Conservation (phyloP, 306 rosid species). For the Sicyos baderoa region DNA sequence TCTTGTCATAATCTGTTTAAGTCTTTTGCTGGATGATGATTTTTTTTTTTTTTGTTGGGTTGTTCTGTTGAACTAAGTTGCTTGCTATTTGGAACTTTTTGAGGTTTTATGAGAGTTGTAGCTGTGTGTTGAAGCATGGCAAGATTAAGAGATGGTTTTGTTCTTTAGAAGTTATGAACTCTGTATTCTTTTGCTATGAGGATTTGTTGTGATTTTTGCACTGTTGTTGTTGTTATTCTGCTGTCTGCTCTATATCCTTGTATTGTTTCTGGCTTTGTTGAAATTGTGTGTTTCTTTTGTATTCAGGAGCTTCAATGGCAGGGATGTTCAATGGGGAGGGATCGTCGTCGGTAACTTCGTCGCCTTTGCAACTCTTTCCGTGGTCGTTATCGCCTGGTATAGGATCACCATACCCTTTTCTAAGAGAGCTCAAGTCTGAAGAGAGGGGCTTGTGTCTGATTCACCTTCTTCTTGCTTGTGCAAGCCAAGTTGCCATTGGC, state of each 20-base stretch:
- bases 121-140: not conserved
- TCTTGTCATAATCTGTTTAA: not conserved
- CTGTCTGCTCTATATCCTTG: not conserved
- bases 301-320: constrained; percentile 7
- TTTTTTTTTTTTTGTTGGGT: not conserved
- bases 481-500: constrained; percentile 62
- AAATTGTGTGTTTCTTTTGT: constrained; percentile 6
- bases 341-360: constrained; percentile 33
- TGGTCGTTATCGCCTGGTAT: constrained; percentile 29
- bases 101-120: not conserved
- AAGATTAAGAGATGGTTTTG: not conserved
- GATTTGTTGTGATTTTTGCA: not conserved
- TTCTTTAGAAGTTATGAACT: not conserved
- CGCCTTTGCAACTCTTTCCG: constrained; percentile 30
- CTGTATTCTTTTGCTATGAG: not conserved
- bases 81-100: not conserved
- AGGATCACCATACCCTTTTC: constrained; percentile 58
- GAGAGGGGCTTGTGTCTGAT: constrained; percentile 45
- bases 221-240: not conserved
- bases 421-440: constrained; percentile 45
- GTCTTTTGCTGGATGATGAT: constrained; percentile 2
- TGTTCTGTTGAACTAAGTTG: not conserved
- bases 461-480: constrained; percentile 50
- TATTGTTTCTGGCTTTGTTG: constrained; percentile 5
- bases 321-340: constrained; percentile 38